phyloP scores from a whole-genome alignment of 2,329 filamentous ascomycete species.

The Calonectria pteridis region DNA sequence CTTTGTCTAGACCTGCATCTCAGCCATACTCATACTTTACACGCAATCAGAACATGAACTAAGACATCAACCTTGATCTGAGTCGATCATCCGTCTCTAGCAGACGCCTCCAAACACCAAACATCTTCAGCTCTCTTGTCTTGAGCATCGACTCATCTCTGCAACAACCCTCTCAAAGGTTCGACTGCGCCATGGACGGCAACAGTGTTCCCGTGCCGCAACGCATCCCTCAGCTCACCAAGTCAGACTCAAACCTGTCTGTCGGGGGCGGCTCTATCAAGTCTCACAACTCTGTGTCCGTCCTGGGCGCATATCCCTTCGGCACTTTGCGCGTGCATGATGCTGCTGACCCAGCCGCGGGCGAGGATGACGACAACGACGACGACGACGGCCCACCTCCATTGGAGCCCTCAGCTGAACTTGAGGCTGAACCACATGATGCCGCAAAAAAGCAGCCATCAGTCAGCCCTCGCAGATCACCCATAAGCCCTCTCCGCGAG shows the following conservation, averaged over 20 bases:
- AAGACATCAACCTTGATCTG: background rate
- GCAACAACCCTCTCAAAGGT: background rate
- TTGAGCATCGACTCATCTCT: background rate
- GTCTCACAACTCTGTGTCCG: conserved; percentile 54
- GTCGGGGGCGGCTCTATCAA: conserved; percentile 45
- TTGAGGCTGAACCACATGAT: background rate
- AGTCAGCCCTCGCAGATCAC: conserved; percentile 14
- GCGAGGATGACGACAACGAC: conserved; percentile 34
- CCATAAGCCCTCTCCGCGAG: conserved; percentile 23
- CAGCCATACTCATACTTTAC: background rate
- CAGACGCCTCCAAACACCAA: background rate
- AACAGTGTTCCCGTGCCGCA: conserved; percentile 28
- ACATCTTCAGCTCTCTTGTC: background rate
- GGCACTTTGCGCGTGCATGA: conserved; percentile 58
- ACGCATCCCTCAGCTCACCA: conserved; percentile 46
- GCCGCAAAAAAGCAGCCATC: conserved; percentile 6
- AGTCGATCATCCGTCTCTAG: background rate
- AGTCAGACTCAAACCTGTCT: conserved; percentile 50
- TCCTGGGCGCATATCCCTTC: conserved; percentile 55
- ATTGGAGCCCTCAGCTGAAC: conserved; percentile 40
- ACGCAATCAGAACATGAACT: background rate
- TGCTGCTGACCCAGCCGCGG: conserved; percentile 28
- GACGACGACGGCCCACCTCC: conserved; percentile 48
- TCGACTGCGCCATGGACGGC: conserved; percentile 40
- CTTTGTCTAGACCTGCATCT: background rate